Conservation (phyloP, 108 stramenopile genomes). For the Parietichytrium sp. region DNA sequence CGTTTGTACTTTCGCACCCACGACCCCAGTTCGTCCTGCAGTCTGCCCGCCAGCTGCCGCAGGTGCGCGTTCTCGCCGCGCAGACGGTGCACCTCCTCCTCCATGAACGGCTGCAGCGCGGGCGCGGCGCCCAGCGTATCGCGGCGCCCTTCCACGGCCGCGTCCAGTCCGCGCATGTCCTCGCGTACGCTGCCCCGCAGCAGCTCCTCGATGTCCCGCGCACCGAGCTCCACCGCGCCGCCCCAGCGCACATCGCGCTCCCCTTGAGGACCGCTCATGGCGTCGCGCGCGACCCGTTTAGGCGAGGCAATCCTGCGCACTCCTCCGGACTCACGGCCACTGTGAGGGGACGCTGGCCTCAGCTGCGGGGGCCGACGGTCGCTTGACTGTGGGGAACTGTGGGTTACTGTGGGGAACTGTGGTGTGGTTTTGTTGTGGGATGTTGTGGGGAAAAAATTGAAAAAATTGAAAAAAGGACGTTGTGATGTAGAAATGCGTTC, state of each 20-base stretch:
- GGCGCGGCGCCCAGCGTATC: no score
- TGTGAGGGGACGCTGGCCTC: no score
- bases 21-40: neutral
- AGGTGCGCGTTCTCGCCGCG: constrained; percentile 14
- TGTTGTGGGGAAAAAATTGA: no score
- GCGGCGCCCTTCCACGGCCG: neutral
- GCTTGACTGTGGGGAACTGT: no score
- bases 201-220: neutral
- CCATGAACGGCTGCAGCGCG: neutral
- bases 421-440: no score
- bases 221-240: neutral
- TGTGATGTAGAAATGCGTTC: no score
- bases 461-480: no score
- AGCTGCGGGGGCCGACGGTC: no score
- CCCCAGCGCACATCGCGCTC: neutral
- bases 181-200: constrained; percentile 33
- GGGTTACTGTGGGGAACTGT: no score
- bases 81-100: constrained; percentile 6
- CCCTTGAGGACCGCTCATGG: neutral
- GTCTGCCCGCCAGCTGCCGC: neutral
- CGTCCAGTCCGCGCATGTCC: neutral
- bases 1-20: neutral
- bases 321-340: no score
- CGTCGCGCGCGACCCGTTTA: no score
- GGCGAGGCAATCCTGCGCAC: no score